phyloP scores from a whole-genome alignment of 1,284 basidiomycete genomes.

The Cutaneotrichosporon dermatis region DNA sequence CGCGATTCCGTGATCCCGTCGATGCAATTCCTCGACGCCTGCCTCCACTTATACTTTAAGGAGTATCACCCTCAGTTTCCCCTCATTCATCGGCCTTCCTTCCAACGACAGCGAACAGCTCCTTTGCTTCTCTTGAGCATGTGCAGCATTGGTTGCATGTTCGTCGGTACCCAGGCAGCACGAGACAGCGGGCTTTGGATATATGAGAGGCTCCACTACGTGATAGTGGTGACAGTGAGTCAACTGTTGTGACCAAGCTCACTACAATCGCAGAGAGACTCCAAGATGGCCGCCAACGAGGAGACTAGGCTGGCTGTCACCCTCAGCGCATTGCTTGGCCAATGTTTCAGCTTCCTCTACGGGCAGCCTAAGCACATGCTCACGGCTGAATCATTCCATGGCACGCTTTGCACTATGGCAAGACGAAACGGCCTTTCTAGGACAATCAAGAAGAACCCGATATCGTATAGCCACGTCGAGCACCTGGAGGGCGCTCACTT shows the following conservation, averaged over 20 bases:
- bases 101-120: constrained; percentile 25
- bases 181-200: constrained; percentile 14
- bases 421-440: constrained; percentile 10
- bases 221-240: constrained; percentile 6
- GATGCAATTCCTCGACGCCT: constrained; percentile 17
- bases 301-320: constrained; percentile 3
- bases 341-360: constrained; percentile 14
- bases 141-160: constrained; percentile 19
- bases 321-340: constrained; percentile 11
- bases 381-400: constrained; percentile 14
- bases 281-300: constrained; percentile 5
- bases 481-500: constrained; percentile 2
- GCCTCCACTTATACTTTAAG: constrained; percentile 36
- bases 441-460: constrained; percentile 4
- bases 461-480: constrained; percentile 3
- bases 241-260: neutral
- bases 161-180: constrained; percentile 14
- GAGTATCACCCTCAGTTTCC: constrained; percentile 41
- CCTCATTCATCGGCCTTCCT: constrained; percentile 35
- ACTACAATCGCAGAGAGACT: constrained; percentile 2
- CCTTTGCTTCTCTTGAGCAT: constrained; percentile 33
- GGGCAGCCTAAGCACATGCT: constrained; percentile 13
- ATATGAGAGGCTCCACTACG: constrained; percentile 12
- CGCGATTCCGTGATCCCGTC: constrained; percentile 12
- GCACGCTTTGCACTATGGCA: constrained; percentile 5